Evolutionary conservation across 2,329 filamentous ascomycete genomes (phyloP), one percentile per base, ranked within the genome.

Genomic region (Diaporthe nobilis): DNA sequence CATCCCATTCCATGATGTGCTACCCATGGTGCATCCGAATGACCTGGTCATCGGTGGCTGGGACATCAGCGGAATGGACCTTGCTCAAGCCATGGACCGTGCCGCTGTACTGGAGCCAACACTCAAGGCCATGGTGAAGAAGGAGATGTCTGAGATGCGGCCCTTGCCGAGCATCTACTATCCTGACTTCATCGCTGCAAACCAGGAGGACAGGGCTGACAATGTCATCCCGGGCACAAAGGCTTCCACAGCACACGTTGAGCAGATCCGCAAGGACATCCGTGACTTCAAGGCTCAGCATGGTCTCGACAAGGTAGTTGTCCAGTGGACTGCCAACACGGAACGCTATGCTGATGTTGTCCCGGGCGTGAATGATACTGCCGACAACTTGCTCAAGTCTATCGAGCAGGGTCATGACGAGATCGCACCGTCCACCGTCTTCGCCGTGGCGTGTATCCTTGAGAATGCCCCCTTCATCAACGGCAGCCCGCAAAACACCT

Each of bases 301-400:
- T 84, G 87, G 85, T 76, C 92, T 99, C 47, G 96, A 98, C 89
- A 98, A 97, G 89, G 94, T 99, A 83, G 95, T 99, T 82, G 93
- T 99, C 77, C 94, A 97, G 86, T 99, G 97, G 97, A 98, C 97
- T 76, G 97, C 97, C 86, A 99, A 99, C 89, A 99, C 97, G 17
- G 97, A 99, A 88, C 95, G 97, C 78, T 99, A 95, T 82, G 95
- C 97, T 79, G 95, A 98, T 79, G 89, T 98, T 79, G 85, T 98
- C 72, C 87, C 92, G 28, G 96, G 96, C 78, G 92, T 99, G 86
- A 98, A 99, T 84, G 97, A 99, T 87, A 98, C 96, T 25, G 95
- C 96, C 70, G 95, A 98, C 80, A 98, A 98, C 86, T 90, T 99
- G 77, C 88, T 98, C 84, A 93, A 94, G 83, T 89, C 97, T 70